A percentile compares a stretch with the other conserved stretches of the same genome.
Evolutionary conservation across 306 rosid species (phyloP).

Genomic region (Luffa acutangula): DNA sequence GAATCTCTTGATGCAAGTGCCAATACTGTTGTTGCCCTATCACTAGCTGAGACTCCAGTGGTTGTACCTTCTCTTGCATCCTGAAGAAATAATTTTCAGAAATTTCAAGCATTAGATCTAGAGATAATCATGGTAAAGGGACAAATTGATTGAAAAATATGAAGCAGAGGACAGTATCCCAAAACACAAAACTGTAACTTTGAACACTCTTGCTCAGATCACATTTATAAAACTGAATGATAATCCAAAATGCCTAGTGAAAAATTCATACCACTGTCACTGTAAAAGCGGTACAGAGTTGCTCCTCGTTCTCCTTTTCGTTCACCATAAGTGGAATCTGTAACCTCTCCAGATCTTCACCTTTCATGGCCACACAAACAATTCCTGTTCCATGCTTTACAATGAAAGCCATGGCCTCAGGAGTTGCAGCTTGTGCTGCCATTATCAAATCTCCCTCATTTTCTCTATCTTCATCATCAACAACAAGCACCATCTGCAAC

Average conservation of each 20-base stretch:
- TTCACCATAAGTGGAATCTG: constrained; percentile 78
- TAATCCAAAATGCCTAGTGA: background rate
- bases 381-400: constrained; percentile 88
- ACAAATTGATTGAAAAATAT: too few species aligned
- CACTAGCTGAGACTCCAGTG: constrained; percentile 88
- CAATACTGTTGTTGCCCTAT: constrained; percentile 79
- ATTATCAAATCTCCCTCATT: constrained; percentile 90
- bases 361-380: constrained; percentile 77
- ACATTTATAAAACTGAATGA: background rate
- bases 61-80: constrained; percentile 79
- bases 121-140: background rate
- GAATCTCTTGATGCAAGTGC: constrained; percentile 86
- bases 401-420: constrained; percentile 92
- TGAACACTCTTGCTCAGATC: background rate
- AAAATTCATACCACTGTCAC: constrained; percentile 64
- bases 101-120: constrained; percentile 3
- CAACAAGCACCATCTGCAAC: constrained; percentile 72
- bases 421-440: constrained; percentile 78
- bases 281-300: constrained; percentile 68
- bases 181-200: background rate
- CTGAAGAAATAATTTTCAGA: constrained; percentile 17
- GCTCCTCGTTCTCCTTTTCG: constrained; percentile 61
- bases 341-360: constrained; percentile 66
- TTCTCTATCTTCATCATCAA: constrained; percentile 86
- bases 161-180: background rate